Evolutionary conservation across 148 eudicot genomes (phyloP), one percentile per base, ranked within the genome.

Genomic region (Dysphania ambrosioides): DNA sequence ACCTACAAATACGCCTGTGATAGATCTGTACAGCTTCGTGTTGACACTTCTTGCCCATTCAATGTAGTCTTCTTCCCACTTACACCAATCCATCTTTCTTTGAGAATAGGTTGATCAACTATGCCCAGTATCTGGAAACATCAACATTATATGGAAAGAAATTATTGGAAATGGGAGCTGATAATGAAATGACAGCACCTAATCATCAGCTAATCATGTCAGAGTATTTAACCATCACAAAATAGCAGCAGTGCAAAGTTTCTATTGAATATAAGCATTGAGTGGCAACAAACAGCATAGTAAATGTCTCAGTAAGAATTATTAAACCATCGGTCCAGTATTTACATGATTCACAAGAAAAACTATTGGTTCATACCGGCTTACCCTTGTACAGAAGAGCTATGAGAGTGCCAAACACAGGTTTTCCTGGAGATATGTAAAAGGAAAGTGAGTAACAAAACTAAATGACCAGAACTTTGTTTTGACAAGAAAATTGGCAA

Each of bases 321-420:
- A 26, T 18, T 29, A 18, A 57, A 16, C 49, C 15, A 40, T 47
- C 15, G 24, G 62, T 13, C 34, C 32, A 32, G 64, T 19, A 51
- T 47, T 44, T 47, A 47, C 53, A 47, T 3, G 30, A 32, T 56
- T 15, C 19, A 66, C 19, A 47, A 18, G 35, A 57, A 77, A 21
- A 35, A 62, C 53, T 61, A 56, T 71, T 66, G 72, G 60, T 69
- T 77, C 96, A 85, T 95, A 95, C 99, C 92, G 96, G 99, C 95
- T 85, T 88, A 77, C 97, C 97, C 83, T 83, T 88, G 80, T 85
- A 77, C 70, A 90, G 83, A 78, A 95, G 82, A 72, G 99, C 96
- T 73, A 95, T 89, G 69, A 95, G 97, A 59, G 97, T 95, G 65
- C 97, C 97, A 78, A 95, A 95, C 77, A 95, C 66, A 15, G 99